Evolutionary conservation across 1,284 basidiomycete species (phyloP).

Genomic region (Ustilago hordei): DNA sequence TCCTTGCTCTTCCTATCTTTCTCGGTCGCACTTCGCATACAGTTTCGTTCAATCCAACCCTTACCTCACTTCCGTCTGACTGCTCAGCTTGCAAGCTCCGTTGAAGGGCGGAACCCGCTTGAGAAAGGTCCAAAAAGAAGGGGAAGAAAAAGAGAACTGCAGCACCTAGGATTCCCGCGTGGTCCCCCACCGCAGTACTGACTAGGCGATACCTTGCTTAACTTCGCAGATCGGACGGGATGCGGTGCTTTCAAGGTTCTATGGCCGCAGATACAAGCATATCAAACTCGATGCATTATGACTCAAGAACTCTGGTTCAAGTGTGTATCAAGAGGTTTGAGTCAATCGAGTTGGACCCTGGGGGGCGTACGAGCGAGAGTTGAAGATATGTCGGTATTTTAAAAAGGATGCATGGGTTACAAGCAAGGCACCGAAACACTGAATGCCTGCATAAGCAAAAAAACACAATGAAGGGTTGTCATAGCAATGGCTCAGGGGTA

Average conservation of each 20-base stretch:
- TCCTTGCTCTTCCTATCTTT: not conserved
- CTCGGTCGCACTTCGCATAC: slow-evolving; percentile 2
- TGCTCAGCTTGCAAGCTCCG: not conserved
- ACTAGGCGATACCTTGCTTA: slow-evolving; percentile 82
- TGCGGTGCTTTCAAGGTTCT: slow-evolving; percentile 83
- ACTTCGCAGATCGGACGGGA: slow-evolving; percentile 84
- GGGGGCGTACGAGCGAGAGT: not conserved
- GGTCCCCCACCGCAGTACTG: slow-evolving; percentile 87
- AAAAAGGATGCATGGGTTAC: too few species aligned
- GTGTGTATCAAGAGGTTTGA: not conserved
- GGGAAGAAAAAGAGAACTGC: slow-evolving; percentile 74
- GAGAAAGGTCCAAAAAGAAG: not conserved
- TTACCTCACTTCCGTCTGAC: not conserved
- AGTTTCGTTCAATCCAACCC: not conserved
- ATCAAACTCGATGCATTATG: too few species aligned
- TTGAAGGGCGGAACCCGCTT: not conserved
- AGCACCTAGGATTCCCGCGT: slow-evolving; percentile 84
- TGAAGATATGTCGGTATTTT: too few species aligned
- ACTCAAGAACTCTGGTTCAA: too few species aligned
- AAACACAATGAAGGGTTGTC: too few species aligned
- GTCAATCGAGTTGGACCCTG: not conserved
- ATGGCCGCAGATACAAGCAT: slow-evolving; percentile 76
- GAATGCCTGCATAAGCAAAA: too few species aligned
- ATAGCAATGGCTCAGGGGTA: too few species aligned
- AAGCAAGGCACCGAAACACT: too few species aligned